phyloP scores from a whole-genome alignment of 495 filamentous ascomycete species.

The Staphylotrichum tortipilum region DNA sequence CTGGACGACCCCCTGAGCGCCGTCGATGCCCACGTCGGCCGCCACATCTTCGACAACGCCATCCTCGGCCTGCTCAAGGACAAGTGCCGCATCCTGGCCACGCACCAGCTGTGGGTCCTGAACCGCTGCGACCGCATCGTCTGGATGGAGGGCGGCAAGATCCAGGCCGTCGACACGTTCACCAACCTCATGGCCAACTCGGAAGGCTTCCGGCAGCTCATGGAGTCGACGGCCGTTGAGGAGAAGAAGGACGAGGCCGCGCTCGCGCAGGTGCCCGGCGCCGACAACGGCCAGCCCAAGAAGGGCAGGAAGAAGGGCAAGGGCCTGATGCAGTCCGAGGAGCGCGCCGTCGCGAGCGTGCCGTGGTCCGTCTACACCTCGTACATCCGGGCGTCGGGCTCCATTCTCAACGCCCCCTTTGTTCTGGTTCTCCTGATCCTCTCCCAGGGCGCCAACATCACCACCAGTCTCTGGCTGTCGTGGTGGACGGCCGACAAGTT shows the following conservation, averaged over 20 bases:
- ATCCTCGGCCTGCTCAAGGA: slow-evolving; percentile 83
- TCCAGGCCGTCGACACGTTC: slow-evolving; percentile 80
- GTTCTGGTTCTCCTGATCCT: slow-evolving; percentile 58
- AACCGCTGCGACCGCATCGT: slow-evolving; percentile 83
- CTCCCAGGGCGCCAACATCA: slow-evolving; percentile 75
- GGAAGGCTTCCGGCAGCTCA: slow-evolving; percentile 64
- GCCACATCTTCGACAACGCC: slow-evolving; percentile 92
- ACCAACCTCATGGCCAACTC: slow-evolving; percentile 73
- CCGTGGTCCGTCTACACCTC: slow-evolving; percentile 74
- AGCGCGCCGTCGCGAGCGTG: slow-evolving; percentile 72
- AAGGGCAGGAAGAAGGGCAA: slow-evolving; percentile 56
- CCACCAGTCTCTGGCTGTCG: slow-evolving; percentile 83
- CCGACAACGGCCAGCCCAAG: slow-evolving; percentile 46
- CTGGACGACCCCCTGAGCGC: slow-evolving; percentile 79
- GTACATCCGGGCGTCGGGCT: slow-evolving; percentile 74
- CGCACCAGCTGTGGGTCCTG: slow-evolving; percentile 89
- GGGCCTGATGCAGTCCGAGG: slow-evolving; percentile 83
- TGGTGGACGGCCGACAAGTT: slow-evolving; percentile 81
- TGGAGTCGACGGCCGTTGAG: slow-evolving; percentile 74
- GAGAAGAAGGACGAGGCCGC: slow-evolving; percentile 47
- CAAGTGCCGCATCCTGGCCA: slow-evolving; percentile 85
- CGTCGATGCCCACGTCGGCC: slow-evolving; percentile 80
- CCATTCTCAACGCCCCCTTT: slow-evolving; percentile 56
- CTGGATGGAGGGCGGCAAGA: slow-evolving; percentile 78
- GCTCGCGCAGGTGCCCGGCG: slow-evolving; percentile 31